Percentiles rank a stretch among this genome's conserved stretches.
These are phyloP conservation scores for Kalmanozyma brasiliensis DNA, from an alignment of 1,284 basidiomycete species.

Conservation along the genomic window DNA sequence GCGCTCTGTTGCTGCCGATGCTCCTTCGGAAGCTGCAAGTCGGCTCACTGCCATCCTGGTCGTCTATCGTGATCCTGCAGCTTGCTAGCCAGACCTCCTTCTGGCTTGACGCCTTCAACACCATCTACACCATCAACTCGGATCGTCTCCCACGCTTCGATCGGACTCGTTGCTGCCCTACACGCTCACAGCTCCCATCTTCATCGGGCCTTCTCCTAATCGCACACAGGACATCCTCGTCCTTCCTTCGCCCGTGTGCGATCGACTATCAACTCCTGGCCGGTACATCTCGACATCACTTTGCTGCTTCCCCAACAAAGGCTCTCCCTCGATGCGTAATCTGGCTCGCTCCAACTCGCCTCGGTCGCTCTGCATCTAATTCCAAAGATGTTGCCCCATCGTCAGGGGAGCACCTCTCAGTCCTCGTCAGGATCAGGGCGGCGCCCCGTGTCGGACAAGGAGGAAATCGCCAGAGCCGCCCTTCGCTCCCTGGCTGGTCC, in stretches of 20 bases:
- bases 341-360: not conserved
- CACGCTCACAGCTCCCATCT: not conserved
- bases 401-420: conserved; percentile 4
- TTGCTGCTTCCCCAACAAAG: no score
- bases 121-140: not conserved
- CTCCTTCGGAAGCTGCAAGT: no score
- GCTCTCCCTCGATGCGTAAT: conserved; percentile 14
- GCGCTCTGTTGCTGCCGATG: no score
- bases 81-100: no score
- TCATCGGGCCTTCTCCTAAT: not conserved
- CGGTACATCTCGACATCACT: no score
- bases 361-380: conserved; percentile 6
- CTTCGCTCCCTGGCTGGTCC: conserved; percentile 34
- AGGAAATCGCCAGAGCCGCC: conserved; percentile 43
- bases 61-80: no score
- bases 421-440: conserved; percentile 8
- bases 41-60: no score
- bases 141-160: not conserved
- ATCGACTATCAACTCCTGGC: no score
- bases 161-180: not conserved
- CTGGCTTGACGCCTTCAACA: not conserved
- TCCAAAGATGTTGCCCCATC: conserved; percentile 14
- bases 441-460: conserved; percentile 30
- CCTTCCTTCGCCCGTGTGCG: no score
- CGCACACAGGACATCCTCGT: no score